A percentile compares a stretch with the other conserved stretches of the same genome.
These are phyloP conservation scores for Fusarium odoratissimum DNA, from an alignment of 2,329 filamentous ascomycete genomes.

Conservation along the genomic window DNA sequence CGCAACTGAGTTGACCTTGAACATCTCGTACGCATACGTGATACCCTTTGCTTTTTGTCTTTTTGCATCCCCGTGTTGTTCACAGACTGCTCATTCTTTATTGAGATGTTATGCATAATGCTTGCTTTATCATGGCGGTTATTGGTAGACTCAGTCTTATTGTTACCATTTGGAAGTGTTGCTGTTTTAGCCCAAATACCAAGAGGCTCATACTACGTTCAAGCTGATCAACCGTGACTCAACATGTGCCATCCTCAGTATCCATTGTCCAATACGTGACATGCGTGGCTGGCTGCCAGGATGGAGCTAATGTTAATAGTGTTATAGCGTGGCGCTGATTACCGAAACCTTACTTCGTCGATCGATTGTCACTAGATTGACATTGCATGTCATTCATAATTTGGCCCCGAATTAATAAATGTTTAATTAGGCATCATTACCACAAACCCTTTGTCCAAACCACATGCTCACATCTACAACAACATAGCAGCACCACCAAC, in stretches of 20 bases:
- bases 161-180: not conserved
- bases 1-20: not conserved
- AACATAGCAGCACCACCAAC: slow-evolving; percentile 51
- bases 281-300: not conserved
- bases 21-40: slow-evolving; percentile 4
- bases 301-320: not conserved
- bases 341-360: slow-evolving; percentile 1
- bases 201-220: not conserved
- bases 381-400: not conserved
- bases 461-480: slow-evolving; percentile 40
- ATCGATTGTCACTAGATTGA: not conserved
- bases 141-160: not conserved
- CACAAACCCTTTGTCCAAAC: slow-evolving; percentile 6
- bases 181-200: not conserved
- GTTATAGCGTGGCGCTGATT: slow-evolving; percentile 3
- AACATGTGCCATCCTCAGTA: not conserved
- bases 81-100: not conserved
- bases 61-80: not conserved
- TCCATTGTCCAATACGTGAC: not conserved
- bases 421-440: slow-evolving; percentile 12
- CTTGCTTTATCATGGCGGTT: not conserved
- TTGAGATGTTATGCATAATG: not conserved
- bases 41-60: slow-evolving; percentile 8
- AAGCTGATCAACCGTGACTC: not conserved
- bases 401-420: slow-evolving; percentile 1